A percentile compares a stretch with the other conserved stretches of the same genome.
Evolutionary conservation across 768 basidiomycete species (phyloP).

Genomic region (Cubamyces lactineus): DNA sequence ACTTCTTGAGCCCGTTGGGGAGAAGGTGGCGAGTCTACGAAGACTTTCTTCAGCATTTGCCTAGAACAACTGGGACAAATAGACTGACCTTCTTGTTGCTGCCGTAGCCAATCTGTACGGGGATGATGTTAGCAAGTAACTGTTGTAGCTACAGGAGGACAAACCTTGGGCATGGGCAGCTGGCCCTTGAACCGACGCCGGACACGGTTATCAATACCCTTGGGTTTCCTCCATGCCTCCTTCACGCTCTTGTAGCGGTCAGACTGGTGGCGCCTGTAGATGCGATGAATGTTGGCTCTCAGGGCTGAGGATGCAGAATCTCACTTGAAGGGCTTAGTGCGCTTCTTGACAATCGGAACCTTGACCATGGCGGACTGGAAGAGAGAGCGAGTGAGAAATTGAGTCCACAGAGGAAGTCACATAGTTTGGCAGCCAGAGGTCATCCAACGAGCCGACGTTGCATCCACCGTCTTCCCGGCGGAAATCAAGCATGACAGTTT

Average conservation of each 20-base stretch:
- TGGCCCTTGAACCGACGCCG: constrained; percentile 95
- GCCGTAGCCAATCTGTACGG: constrained; percentile 76
- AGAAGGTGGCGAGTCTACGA: constrained; percentile 90
- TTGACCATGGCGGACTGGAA: constrained; percentile 49
- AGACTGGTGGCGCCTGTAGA: constrained; percentile 90
- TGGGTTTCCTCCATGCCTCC: constrained; percentile 99
- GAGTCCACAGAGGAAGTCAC: constrained; percentile 14
- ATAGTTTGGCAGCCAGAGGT: constrained; percentile 15
- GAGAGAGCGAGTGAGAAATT: constrained; percentile 5
- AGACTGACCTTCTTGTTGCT: constrained; percentile 74
- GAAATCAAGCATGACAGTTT: constrained; percentile 11
- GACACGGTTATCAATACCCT: constrained; percentile 99
- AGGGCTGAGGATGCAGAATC: constrained; percentile 33
- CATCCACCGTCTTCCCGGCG: constrained; percentile 29
- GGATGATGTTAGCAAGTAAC: neutral
- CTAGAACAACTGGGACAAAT: neutral
- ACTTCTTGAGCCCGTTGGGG: constrained; percentile 95
- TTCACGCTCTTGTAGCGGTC: constrained; percentile 97
- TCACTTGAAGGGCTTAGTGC: constrained; percentile 95
- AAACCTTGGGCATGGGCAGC: constrained; percentile 93
- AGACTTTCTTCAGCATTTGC: neutral
- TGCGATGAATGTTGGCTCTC: constrained; percentile 2
- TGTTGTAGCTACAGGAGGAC: constrained; percentile 22
- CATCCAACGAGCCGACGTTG: constrained; percentile 29
- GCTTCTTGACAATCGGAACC: constrained; percentile 90